Evolutionary conservation across 2,329 filamentous ascomycete species (phyloP), one percentile per base, ranked within the genome.

Genomic region (Aspergillus alliaceus): DNA sequence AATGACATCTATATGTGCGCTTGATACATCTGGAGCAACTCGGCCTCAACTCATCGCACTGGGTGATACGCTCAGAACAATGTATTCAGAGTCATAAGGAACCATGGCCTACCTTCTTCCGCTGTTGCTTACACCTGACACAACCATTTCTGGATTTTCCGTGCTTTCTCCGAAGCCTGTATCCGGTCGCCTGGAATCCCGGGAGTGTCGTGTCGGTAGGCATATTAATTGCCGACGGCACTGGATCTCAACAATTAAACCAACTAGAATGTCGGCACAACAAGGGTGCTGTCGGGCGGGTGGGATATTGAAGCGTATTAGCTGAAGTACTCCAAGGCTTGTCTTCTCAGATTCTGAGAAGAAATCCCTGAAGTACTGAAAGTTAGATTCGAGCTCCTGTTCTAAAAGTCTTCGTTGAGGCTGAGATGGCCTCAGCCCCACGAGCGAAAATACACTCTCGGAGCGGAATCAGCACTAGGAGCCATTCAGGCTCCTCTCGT

Each of bases 41-140:
- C 4, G 73, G 73, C 31, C 50, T 64, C 40, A 53, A 46, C 54
- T 76, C 73, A 51, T 76, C 72, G 58, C 73, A 76, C 73, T 76
- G 24, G 52, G 47, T 7, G 29, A 53, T 37, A 35, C 11, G 1
- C 50, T 66, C 37, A 65, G 62, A 48, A 59, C 44, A 29, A 14
- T 31, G 14, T 4, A 35, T 18, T 15, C 4, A 3, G 32, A 27
- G n/a, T 31, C 12, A 4, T 22, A 11, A 24, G 18, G 7, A 42
- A 22, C 11, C 3, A 11, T n/a, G 25, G 12, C 52, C n/a, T 65
- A 72, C 72, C 71, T 74, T 75, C 35, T 73, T 74, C 47, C 72
- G 62, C 46, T 68, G 70, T 37, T 69, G 65, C 52, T 75, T 74
- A 56, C 72, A 75, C 60, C 67, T 65, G 3, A 66, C 56, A 44